Conservation (phyloP, 129 eudicot species). For the Chrysanthemum makinoi region DNA sequence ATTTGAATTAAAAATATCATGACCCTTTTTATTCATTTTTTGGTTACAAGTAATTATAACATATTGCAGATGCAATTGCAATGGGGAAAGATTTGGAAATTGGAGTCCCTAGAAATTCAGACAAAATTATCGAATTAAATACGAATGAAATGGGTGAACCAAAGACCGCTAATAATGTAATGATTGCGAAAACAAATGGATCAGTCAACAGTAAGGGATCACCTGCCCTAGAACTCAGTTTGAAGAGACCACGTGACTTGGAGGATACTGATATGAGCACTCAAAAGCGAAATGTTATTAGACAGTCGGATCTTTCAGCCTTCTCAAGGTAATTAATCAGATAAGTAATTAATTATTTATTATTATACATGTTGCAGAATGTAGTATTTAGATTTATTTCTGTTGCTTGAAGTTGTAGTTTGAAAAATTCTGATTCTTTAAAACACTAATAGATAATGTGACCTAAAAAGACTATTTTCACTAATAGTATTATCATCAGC, state of each 20-base stretch:
- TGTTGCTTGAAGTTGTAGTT: neutral
- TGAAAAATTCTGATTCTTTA: neutral
- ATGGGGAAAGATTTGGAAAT: conserved; percentile 59
- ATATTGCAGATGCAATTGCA: conserved; percentile 28
- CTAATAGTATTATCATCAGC: neutral
- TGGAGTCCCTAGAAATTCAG: conserved; percentile 38
- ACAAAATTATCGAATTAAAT: conserved; percentile 20
- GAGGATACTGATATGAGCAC: conserved; percentile 39
- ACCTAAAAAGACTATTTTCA: neutral
- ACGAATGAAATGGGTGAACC: conserved; percentile 32
- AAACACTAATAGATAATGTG: too few species aligned
- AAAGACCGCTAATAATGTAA: conserved; percentile 26
- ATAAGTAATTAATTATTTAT: neutral
- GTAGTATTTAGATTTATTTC: neutral
- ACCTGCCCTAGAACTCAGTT: conserved; percentile 57
- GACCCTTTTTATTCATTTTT: conserved; percentile 6
- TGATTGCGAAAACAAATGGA: conserved; percentile 23
- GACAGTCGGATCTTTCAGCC: conserved; percentile 62
- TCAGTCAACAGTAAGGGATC: conserved; percentile 17
- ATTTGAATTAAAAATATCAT: neutral
- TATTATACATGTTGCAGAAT: neutral
- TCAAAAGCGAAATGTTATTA: conserved; percentile 42
- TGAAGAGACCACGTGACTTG: conserved; percentile 45
- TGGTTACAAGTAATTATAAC: conserved; percentile 1
- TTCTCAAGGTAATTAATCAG: conserved; percentile 50